phyloP scores from a whole-genome alignment of 2,329 filamentous ascomycete species.

The Colletotrichum sp. region DNA sequence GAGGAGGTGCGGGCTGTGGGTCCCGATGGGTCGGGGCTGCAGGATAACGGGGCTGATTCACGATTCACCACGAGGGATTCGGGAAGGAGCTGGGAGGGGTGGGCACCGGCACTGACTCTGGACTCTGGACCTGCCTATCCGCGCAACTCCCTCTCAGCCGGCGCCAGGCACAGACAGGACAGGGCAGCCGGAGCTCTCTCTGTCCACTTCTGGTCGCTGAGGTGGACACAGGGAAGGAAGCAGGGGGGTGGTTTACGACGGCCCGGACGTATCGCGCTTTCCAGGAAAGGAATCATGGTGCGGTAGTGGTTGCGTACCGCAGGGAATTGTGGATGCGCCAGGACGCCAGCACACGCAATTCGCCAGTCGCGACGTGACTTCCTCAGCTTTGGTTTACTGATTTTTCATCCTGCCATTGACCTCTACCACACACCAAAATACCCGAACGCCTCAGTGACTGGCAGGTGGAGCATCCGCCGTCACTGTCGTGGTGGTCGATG shows the following conservation, averaged over 20 bases:
- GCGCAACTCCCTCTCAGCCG: not conserved
- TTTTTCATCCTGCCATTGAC: not conserved
- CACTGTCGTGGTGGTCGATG: not conserved
- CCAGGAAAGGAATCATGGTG: conserved; percentile 8
- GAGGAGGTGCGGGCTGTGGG: conserved; percentile 4
- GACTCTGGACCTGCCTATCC: not conserved
- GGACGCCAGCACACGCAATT: not conserved
- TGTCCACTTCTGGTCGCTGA: not conserved
- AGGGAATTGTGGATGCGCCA: not conserved
- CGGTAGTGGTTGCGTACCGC: not conserved
- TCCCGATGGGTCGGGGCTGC: conserved; percentile 6
- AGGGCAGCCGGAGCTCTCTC: not conserved
- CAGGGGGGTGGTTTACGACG: not conserved
- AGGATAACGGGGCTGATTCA: conserved; percentile 3
- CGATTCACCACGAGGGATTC: conserved; percentile 20
- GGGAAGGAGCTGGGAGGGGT: not conserved
- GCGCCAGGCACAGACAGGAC: not conserved
- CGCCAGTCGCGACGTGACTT: not conserved
- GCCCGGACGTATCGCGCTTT: conserved; percentile 16
- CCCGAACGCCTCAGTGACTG: not conserved
- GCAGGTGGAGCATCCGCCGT: conserved; percentile 3
- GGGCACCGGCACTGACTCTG: not conserved
- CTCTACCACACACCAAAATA: not conserved
- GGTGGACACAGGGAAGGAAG: not conserved
- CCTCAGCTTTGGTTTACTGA: not conserved